Evolutionary conservation across 768 basidiomycete species (phyloP).

Genomic region (Hericium erinaceus): DNA sequence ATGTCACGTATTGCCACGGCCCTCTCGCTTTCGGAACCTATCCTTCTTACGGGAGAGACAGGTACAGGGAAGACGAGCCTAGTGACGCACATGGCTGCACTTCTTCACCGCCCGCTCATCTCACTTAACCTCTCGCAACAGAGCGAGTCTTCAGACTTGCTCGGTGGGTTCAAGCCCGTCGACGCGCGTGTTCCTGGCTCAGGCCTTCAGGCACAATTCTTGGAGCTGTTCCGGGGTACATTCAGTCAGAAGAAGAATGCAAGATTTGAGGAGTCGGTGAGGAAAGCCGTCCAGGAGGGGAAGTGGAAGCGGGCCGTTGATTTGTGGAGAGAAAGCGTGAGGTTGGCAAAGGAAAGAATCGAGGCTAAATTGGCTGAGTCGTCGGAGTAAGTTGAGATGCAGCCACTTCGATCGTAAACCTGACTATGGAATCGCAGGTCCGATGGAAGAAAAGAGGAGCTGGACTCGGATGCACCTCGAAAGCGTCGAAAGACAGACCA

Average conservation of each 20-base stretch:
- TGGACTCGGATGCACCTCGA: constrained; percentile 40
- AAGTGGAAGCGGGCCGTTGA: constrained; percentile 81
- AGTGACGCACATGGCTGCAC: constrained; percentile 75
- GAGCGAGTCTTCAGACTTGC: constrained; percentile 87
- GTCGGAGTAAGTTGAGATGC: constrained; percentile 10
- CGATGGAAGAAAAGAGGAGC: constrained; percentile 18
- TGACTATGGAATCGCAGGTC: not conserved
- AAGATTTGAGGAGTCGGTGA: constrained; percentile 71
- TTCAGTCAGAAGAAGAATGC: constrained; percentile 89
- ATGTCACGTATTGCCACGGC: constrained; percentile 75
- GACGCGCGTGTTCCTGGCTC: constrained; percentile 76
- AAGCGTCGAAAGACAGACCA: constrained; percentile 63
- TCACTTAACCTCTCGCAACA: constrained; percentile 94
- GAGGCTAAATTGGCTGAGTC: constrained; percentile 24
- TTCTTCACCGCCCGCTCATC: constrained; percentile 68
- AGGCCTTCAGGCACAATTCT: constrained; percentile 61
- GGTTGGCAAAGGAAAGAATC: constrained; percentile 62
- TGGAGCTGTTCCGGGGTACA: constrained; percentile 72
- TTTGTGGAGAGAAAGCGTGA: constrained; percentile 73
- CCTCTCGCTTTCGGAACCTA: constrained; percentile 66
- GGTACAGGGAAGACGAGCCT: constrained; percentile 98
- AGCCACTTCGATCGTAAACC: not conserved
- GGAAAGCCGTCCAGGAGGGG: constrained; percentile 71
- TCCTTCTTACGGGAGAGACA: constrained; percentile 92
- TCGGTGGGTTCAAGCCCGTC: constrained; percentile 95